Percentiles rank a stretch among this genome's conserved stretches.
Evolutionary conservation across 371 early-diverging fungal genomes (phyloP).

Genomic region (Rhizopus delemar): DNA sequence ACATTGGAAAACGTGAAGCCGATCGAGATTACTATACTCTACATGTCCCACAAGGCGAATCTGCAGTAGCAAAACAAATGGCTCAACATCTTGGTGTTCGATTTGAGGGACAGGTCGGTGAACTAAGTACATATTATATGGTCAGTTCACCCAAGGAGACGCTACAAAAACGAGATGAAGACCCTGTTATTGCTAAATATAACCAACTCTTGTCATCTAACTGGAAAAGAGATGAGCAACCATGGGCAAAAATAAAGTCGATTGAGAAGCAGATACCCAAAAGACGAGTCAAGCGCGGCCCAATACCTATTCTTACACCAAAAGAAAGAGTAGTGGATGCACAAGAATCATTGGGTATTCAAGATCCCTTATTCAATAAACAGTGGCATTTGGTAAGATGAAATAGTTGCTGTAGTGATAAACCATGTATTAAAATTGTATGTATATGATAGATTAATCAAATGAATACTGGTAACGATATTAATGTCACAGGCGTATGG

Average conservation of each 20-base stretch:
- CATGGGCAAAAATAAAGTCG: conserved; percentile 23
- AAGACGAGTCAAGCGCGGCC: conserved; percentile 36
- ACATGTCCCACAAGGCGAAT: conserved; percentile 32
- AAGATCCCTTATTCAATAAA: conserved; percentile 75
- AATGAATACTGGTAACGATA: conserved; percentile 70
- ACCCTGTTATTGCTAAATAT: conserved; percentile 12
- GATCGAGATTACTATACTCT: conserved; percentile 55
- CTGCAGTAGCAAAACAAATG: conserved; percentile 36
- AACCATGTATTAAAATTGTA: too few species aligned
- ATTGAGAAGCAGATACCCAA: conserved; percentile 38
- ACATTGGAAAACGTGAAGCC: conserved; percentile 25
- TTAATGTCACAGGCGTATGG: conserved; percentile 96
- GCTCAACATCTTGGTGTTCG: conserved; percentile 50
- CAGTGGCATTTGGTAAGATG: conserved; percentile 83
- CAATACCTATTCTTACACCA: conserved; percentile 24
- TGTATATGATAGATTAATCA: conserved; percentile 64
- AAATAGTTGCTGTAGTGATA: conserved; percentile 54
- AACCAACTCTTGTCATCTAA: conserved; percentile 3
- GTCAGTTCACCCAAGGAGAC: conserved; percentile 38
- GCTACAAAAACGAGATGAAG: conserved; percentile 17
- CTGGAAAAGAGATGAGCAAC: conserved; percentile 16
- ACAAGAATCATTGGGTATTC: conserved; percentile 42
- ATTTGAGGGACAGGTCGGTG: conserved; percentile 68
- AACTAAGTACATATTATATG: conserved; percentile 64
- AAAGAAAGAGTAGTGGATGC: conserved; percentile 17